Conservation (phyloP, 2,329 filamentous ascomycete genomes). For the Plenodomus biglobosus region DNA sequence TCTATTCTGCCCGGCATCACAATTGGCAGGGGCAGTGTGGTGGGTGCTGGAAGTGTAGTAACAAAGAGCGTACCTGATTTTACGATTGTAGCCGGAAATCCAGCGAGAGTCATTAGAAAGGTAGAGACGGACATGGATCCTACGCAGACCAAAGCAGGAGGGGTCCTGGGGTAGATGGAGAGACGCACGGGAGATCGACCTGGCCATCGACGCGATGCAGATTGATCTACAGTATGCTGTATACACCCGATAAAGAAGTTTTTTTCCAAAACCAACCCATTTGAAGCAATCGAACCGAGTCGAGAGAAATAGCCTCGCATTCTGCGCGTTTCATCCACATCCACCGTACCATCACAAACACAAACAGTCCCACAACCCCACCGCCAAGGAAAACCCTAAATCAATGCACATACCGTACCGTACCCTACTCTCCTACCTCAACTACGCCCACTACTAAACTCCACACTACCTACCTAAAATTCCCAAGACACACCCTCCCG, state of each 20-base stretch:
- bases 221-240: conserved; percentile 4
- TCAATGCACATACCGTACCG: too few species aligned
- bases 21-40: conserved; percentile 70
- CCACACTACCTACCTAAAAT: too few species aligned
- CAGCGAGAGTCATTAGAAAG: conserved; percentile 62
- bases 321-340: not conserved
- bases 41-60: conserved; percentile 83
- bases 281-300: conserved; percentile 34
- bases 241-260: not conserved
- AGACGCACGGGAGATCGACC: too few species aligned
- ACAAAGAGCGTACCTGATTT: conserved; percentile 73
- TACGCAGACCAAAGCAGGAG: conserved; percentile 4
- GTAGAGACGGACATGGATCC: conserved; percentile 41
- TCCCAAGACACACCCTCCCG: too few species aligned
- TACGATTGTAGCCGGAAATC: conserved; percentile 66
- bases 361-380: not conserved
- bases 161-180: too few species aligned
- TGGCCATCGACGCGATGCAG: conserved; percentile 3
- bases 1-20: conserved; percentile 73
- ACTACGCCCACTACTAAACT: too few species aligned
- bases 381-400: not conserved
- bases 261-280: conserved; percentile 36
- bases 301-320: not conserved
- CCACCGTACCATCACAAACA: not conserved
- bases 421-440: too few species aligned